Evolutionary conservation across 176 grass and related monocot species (phyloP).

Genomic region (Sorghum bicolor): DNA sequence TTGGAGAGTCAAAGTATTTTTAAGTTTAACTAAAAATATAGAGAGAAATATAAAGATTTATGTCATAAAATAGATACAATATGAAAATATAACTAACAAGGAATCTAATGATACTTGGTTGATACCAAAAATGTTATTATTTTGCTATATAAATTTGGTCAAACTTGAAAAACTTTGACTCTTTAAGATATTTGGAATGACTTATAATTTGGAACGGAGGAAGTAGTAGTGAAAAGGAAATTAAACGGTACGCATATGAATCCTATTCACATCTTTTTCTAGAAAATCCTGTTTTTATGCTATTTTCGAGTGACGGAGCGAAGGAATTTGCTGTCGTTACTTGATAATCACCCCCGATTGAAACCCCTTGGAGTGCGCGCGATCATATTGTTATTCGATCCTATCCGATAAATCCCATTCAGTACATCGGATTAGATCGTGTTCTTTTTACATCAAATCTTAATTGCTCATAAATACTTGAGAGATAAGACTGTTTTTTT

Average conservation of each 20-base stretch:
- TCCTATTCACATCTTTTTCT: background rate
- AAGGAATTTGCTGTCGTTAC: slow-evolving; percentile 11
- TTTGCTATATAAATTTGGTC: too few relatives aligned
- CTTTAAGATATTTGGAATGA: too few relatives aligned
- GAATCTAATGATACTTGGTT: too few relatives aligned
- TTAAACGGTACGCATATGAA: background rate
- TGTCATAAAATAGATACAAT: too few relatives aligned
- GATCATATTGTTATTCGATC: background rate
- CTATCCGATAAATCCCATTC: background rate
- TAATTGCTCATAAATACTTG: background rate
- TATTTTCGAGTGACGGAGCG: background rate
- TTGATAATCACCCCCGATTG: background rate
- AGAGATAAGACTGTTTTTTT: background rate
- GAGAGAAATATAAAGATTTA: too few relatives aligned
- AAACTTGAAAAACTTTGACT: too few relatives aligned
- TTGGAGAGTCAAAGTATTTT: too few relatives aligned
- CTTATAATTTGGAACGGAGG: too few relatives aligned
- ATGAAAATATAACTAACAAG: too few relatives aligned
- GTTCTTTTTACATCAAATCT: background rate
- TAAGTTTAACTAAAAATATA: too few relatives aligned
- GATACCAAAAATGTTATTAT: too few relatives aligned
- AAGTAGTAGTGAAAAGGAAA: background rate
- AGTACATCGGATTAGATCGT: background rate
- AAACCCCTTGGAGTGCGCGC: background rate
- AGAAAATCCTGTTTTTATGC: background rate